Evolutionary conservation across 352 stramenopile species (phyloP).

Genomic region (Globisporangium parvum): DNA sequence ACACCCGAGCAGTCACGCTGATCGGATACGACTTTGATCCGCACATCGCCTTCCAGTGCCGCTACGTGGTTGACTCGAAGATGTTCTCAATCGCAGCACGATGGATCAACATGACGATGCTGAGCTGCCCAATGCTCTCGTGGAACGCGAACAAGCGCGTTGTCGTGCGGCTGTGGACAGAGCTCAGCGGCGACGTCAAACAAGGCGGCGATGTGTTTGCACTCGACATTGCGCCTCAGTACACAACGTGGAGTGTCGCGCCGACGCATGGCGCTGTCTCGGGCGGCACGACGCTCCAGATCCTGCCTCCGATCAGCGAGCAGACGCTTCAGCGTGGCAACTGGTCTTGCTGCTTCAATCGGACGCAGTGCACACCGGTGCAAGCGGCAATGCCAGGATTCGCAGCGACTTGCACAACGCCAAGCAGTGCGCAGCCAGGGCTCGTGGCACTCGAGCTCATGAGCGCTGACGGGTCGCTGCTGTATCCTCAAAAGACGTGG

Average conservation of each 20-base stretch:
- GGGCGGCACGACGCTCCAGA: conserved; percentile 10
- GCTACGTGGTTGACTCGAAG: conserved; percentile 22
- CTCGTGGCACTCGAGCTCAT: conserved; percentile 19
- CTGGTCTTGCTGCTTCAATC: conserved; percentile 37
- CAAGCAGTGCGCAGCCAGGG: conserved; percentile 15
- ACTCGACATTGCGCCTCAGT: background rate
- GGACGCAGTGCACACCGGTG: conserved; percentile 16
- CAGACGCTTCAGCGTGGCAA: background rate
- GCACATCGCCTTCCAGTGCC: conserved; percentile 25
- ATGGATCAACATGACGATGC: conserved; percentile 29
- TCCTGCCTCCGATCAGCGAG: background rate
- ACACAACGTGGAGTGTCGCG: conserved; percentile 18
- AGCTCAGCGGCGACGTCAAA: conserved; percentile 5
- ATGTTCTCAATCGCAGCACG: conserved; percentile 17
- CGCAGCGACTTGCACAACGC: conserved; percentile 10
- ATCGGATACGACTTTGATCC: conserved; percentile 38
- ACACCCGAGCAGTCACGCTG: conserved; percentile 14
- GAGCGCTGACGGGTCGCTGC: background rate
- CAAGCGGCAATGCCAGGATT: background rate
- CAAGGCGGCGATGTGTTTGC: conserved; percentile 3
- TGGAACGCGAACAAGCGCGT: conserved; percentile 13
- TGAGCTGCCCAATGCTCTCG: conserved; percentile 25
- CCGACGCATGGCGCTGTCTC: conserved; percentile 16
- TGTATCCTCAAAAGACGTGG: conserved; percentile 20
- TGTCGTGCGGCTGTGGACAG: conserved; percentile 27